Evolutionary conservation across 768 basidiomycete genomes (phyloP).

Genomic region (Rhodotorula taiwanensis): DNA sequence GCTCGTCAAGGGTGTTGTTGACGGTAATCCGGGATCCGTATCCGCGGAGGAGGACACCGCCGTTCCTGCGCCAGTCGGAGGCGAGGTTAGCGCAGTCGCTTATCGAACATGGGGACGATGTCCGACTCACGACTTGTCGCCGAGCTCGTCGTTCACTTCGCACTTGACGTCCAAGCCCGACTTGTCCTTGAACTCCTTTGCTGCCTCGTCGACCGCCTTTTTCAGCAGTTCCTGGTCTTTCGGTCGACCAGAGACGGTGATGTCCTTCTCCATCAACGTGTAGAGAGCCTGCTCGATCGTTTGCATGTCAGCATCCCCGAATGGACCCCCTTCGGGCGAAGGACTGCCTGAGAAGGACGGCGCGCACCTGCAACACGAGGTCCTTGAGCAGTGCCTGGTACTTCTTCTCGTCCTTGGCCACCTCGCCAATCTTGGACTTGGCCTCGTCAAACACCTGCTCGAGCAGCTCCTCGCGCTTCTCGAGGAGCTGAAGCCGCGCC

Average conservation of each 20-base stretch:
- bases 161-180: slow-evolving; percentile 62
- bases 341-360: not conserved
- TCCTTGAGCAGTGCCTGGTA: slow-evolving; percentile 79
- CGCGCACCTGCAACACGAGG: slow-evolving; percentile 63
- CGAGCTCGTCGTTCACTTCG: slow-evolving; percentile 58
- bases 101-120: not conserved
- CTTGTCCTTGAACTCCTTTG: slow-evolving; percentile 63
- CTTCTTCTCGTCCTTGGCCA: slow-evolving; percentile 59
- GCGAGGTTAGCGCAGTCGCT: not conserved
- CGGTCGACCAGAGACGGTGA: slow-evolving; percentile 61
- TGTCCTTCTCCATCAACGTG: slow-evolving; percentile 66
- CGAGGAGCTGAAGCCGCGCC: slow-evolving; percentile 80
- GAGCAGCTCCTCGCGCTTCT: slow-evolving; percentile 83
- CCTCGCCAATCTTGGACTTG: slow-evolving; percentile 56
- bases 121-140: slow-evolving; percentile 64
- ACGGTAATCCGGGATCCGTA: slow-evolving; percentile 72
- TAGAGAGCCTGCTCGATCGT: slow-evolving; percentile 55
- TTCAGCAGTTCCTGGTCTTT: slow-evolving; percentile 59
- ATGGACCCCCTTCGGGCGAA: not conserved
- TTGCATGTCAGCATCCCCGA: no score
- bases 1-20: slow-evolving; percentile 90
- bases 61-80: slow-evolving; percentile 57
- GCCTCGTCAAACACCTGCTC: slow-evolving; percentile 78
- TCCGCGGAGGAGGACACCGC: slow-evolving; percentile 71
- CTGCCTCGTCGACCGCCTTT: slow-evolving; percentile 61